Evolutionary conservation across 164 flowering plant genomes (phyloP).

Genomic region (Tetracentron sinense): DNA sequence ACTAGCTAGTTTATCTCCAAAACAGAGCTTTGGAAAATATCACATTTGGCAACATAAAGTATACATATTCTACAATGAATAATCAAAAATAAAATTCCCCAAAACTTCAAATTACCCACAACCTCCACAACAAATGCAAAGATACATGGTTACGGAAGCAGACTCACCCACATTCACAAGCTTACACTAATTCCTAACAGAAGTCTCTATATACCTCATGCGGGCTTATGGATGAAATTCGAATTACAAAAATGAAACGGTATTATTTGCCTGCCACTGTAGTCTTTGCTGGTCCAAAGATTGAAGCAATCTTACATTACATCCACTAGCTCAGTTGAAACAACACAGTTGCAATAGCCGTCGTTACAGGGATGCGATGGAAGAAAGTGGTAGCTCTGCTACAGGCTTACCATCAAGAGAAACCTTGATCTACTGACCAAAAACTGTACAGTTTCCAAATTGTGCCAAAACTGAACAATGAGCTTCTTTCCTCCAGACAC

Average conservation of each 20-base stretch:
- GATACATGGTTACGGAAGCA: too few relatives aligned
- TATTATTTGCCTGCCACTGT: not conserved
- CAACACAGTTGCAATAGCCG: not conserved
- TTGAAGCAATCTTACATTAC: slow-evolving; percentile 1
- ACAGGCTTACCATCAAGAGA: not conserved
- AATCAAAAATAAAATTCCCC: too few relatives aligned
- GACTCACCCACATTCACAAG: too few relatives aligned
- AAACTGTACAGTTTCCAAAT: slow-evolving; percentile 20
- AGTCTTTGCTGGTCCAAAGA: not conserved
- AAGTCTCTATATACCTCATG: not conserved
- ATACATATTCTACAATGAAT: too few relatives aligned
- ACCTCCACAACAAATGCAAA: too few relatives aligned
- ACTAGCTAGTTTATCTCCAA: too few relatives aligned
- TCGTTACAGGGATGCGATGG: slow-evolving; percentile 5
- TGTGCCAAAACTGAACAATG: too few relatives aligned
- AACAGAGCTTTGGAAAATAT: too few relatives aligned
- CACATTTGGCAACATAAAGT: too few relatives aligned
- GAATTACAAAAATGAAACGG: not conserved
- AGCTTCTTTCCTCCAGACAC: too few relatives aligned
- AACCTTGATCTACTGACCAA: not conserved
- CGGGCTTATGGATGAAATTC: not conserved
- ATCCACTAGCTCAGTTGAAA: slow-evolving; percentile 2
- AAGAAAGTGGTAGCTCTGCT: not conserved
- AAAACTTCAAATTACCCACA: too few relatives aligned
- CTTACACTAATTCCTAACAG: not conserved